phyloP scores from a whole-genome alignment of 1,284 basidiomycete species.

The Ceratobasidium sp. region DNA sequence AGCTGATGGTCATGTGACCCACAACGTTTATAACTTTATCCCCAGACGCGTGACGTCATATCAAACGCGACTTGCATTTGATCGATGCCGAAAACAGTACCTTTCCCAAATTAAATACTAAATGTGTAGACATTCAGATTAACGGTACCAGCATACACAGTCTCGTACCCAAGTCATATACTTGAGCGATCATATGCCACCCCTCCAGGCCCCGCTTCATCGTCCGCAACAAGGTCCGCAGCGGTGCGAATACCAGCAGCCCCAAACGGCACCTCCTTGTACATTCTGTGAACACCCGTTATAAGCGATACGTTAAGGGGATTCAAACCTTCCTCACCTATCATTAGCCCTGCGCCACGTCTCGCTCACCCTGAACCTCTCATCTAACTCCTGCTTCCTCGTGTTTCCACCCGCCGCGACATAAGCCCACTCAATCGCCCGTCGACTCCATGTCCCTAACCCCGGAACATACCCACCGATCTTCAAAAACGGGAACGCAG shows the following conservation, averaged over 20 bases:
- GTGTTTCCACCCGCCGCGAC: constrained; percentile 44
- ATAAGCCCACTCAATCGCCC: constrained; percentile 49
- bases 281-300: constrained; percentile 17
- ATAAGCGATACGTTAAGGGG: background rate
- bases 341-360: constrained; percentile 45
- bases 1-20: too few relatives aligned
- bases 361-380: constrained; percentile 45
- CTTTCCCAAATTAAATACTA: too few relatives aligned
- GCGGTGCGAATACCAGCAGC: constrained; percentile 48
- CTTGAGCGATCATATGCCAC: constrained; percentile 41
- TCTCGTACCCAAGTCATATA: too few relatives aligned
- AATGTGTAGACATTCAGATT: too few relatives aligned
- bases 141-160: too few relatives aligned
- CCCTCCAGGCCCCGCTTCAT: constrained; percentile 44
- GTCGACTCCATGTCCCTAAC: constrained; percentile 52
- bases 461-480: constrained; percentile 9
- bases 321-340: background rate
- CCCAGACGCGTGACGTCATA: too few relatives aligned
- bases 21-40: too few relatives aligned
- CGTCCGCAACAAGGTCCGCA: constrained; percentile 48
- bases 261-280: constrained; percentile 48
- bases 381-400: constrained; percentile 41
- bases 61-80: too few relatives aligned
- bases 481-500: constrained; percentile 53
- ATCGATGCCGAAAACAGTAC: too few relatives aligned